phyloP scores from a whole-genome alignment of 257 asterid species.

The Rhazya stricta region DNA sequence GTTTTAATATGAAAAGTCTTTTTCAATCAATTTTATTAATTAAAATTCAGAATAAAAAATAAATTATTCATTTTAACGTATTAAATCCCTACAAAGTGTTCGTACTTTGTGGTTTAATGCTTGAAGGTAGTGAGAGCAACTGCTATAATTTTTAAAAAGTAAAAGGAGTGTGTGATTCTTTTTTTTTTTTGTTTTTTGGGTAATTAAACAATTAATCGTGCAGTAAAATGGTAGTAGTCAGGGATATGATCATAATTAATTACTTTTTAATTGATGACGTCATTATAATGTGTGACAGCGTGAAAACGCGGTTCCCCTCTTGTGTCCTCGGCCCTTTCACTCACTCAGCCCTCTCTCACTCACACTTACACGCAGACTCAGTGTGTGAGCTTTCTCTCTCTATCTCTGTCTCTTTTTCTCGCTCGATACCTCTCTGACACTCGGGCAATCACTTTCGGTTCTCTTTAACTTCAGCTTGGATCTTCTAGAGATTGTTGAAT shows the following conservation, averaged over 20 bases:
- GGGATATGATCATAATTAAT: not conserved
- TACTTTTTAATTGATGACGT: not conserved
- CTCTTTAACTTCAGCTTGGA: constrained; percentile 3
- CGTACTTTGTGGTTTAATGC: no score
- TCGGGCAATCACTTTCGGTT: not conserved
- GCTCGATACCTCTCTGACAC: not conserved
- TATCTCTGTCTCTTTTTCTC: not conserved
- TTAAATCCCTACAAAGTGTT: no score
- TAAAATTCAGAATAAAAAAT: no score
- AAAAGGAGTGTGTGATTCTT: no score
- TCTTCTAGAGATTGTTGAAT: constrained; percentile 1
- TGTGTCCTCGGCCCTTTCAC: not conserved
- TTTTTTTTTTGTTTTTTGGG: no score
- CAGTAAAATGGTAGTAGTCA: no score
- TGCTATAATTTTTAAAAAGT: no score
- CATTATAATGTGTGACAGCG: not conserved
- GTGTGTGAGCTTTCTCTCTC: not conserved
- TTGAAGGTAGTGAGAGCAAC: no score
- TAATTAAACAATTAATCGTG: no score
- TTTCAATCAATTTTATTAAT: no score
- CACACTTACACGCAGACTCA: not conserved
- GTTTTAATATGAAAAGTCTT: no score
- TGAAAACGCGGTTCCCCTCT: constrained; percentile 4
- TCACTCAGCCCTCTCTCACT: not conserved
- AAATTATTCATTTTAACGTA: no score